Base-by-base conservation (phyloP, 2,329 filamentous ascomycete genomes). In the Exophiala calicioides region DNA sequence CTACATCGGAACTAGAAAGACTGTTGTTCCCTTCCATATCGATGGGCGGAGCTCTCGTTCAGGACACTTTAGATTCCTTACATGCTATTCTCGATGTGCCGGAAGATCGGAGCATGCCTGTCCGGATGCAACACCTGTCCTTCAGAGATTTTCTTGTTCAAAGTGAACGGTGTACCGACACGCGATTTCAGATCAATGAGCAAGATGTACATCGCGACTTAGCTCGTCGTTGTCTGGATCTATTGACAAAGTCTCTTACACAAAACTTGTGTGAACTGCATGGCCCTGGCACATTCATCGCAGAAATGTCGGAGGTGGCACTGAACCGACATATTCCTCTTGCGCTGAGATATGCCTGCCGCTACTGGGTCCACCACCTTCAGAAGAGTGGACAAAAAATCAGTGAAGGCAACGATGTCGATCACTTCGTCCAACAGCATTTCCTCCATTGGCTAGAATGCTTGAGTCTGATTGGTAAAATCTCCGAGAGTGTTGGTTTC, bases 361-460 rank as follows among this genome's bases (percentile, higher is more conserved):
- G 47, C 3, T 61, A 62, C 31, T 67, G 61, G 63, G 53, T 56
- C 16, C 33, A 62, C 27, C 59, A 67, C 57, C 13, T 64, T 16
- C 18, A 44, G 10, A 30, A 57, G 39, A 49, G 51, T 31, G 10
- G 27, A 6, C 5, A 21, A 30, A 32, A 26, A 16, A 30, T 54
- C 18, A 19, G 19, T 18, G 34, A 46, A n/a, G n/a, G 31, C 8
- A 33, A 44, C 29, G 12, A 40, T 6, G 20, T 53, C 9, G 9
- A 36, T 6, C 3, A 40, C 3, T 63, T 62, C 15, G 45, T 61
- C 5, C 18, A 52, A 23, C 23, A 42, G 33, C 50, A 62, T 49
- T 58, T 60, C 32, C 36, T 62, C 5, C 52, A 62, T 35, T 61
- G 57, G 61, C 12, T 64, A 8, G 57, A 64, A 42, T 56, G 55